Evolutionary conservation across 2,329 filamentous ascomycete species (phyloP).

Genomic region (Cladosporium colombiae): DNA sequence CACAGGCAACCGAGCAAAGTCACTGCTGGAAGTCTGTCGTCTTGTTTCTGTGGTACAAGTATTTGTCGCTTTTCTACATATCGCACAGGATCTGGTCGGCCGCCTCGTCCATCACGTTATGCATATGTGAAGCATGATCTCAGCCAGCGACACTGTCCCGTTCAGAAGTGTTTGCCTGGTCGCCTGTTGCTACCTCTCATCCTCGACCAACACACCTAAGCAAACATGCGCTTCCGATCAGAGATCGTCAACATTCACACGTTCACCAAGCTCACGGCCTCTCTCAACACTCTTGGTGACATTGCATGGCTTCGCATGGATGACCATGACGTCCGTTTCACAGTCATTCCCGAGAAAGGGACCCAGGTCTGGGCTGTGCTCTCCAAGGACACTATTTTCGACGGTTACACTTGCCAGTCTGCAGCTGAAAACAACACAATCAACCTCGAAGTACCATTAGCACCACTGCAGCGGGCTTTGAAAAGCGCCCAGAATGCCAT

Average conservation of each 20-base stretch:
- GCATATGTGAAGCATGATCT: not conserved
- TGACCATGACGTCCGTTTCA: conserved; percentile 86
- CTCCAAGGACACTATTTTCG: conserved; percentile 74
- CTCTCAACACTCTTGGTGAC: conserved; percentile 69
- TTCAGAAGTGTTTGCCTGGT: not conserved
- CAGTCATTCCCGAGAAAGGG: conserved; percentile 89
- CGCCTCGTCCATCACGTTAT: not conserved
- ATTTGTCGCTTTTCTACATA: not conserved
- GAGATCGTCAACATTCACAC: conserved; percentile 40
- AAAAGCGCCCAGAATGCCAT: conserved; percentile 81
- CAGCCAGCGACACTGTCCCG: not conserved
- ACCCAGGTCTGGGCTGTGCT: conserved; percentile 79
- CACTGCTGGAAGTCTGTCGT: not conserved
- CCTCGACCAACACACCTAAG: not conserved
- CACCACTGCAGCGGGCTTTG: conserved; percentile 84
- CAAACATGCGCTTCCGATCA: conserved; percentile 44
- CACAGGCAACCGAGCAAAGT: not conserved
- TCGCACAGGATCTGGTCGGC: not conserved
- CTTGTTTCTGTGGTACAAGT: not conserved
- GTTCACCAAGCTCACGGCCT: conserved; percentile 59
- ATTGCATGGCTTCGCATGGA: conserved; percentile 89
- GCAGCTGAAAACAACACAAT: conserved; percentile 82
- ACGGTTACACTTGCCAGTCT: conserved; percentile 81
- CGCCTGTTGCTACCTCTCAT: not conserved
- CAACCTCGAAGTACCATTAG: conserved; percentile 92